Evolutionary conservation across 192 early-diverging fungal species (phyloP).

Genomic region (Dissophora ornata): DNA sequence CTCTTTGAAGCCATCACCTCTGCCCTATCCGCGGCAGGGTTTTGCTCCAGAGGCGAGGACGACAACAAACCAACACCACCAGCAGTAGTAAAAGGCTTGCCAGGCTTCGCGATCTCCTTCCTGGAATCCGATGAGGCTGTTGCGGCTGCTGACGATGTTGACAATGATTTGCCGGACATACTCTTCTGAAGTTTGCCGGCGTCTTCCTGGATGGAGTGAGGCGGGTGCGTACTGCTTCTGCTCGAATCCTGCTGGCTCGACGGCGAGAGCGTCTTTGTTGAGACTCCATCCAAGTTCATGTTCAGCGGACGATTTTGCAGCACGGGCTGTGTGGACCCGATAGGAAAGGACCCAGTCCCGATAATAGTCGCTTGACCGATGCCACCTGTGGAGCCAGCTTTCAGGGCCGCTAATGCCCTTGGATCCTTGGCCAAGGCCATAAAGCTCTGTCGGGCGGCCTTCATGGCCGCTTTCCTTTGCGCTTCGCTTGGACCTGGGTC

Average conservation of each 20-base stretch:
- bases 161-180: slow-evolving; percentile 33
- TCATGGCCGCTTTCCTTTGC: slow-evolving; percentile 43
- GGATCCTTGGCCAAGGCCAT: slow-evolving; percentile 54
- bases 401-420: slow-evolving; percentile 53
- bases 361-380: slow-evolving; percentile 57
- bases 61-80: slow-evolving; percentile 47
- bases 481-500: slow-evolving; percentile 40
- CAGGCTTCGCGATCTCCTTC: slow-evolving; percentile 34
- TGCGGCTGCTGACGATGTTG: slow-evolving; percentile 25
- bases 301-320: slow-evolving; percentile 32
- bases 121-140: slow-evolving; percentile 10
- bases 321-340: slow-evolving; percentile 51
- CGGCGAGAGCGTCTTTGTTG: slow-evolving; percentile 8
- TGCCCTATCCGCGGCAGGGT: slow-evolving; percentile 6
- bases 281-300: slow-evolving; percentile 13
- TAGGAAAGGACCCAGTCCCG: slow-evolving; percentile 56
- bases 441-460: slow-evolving; percentile 48
- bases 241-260: background rate
- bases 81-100: slow-evolving; percentile 43
- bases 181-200: slow-evolving; percentile 44
- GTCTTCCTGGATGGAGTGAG: slow-evolving; percentile 6
- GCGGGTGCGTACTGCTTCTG: background rate
- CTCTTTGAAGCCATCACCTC: slow-evolving; percentile 15
- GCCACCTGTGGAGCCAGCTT: slow-evolving; percentile 55
- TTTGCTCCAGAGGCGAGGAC: slow-evolving; percentile 25